A percentile compares a stretch with the other conserved stretches of the same genome.
These are phyloP conservation scores for Malassezia nana DNA, from an alignment of 1,284 basidiomycete genomes.

Conservation along the genomic window DNA sequence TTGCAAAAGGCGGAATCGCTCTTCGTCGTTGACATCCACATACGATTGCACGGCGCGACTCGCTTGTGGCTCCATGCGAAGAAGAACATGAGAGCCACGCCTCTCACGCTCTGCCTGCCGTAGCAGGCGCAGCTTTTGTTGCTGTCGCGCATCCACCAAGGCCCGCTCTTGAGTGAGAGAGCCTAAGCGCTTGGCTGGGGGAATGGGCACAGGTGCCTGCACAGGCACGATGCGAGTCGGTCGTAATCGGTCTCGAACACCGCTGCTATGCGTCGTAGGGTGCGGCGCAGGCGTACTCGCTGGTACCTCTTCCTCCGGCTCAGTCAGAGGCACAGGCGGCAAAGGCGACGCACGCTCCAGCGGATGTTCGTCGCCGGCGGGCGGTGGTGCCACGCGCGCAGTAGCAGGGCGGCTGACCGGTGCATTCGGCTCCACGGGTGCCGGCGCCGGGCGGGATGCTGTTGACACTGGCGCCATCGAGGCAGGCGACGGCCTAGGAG, in stretches of 20 bases:
- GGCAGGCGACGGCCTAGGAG: background rate
- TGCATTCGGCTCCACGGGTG: background rate
- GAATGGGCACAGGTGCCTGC: background rate
- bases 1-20: slow-evolving; percentile 35
- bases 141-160: slow-evolving; percentile 37
- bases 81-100: slow-evolving; percentile 30
- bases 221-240: background rate
- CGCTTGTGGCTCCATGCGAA: slow-evolving; percentile 23
- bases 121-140: slow-evolving; percentile 39
- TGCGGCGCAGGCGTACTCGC: background rate
- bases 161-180: slow-evolving; percentile 30
- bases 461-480: background rate
- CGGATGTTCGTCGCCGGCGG: too few relatives aligned
- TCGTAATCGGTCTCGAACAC: background rate
- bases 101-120: slow-evolving; percentile 29
- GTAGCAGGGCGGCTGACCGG: too few relatives aligned
- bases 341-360: too few relatives aligned
- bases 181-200: slow-evolving; percentile 19
- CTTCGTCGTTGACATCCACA: slow-evolving; percentile 26
- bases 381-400: too few relatives aligned
- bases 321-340: too few relatives aligned
- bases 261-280: background rate
- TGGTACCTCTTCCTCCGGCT: too few relatives aligned
- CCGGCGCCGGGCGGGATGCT: background rate
- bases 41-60: slow-evolving; percentile 26